Conservation (phyloP, 1,284 basidiomycete species). For the Coniophora puteana region DNA sequence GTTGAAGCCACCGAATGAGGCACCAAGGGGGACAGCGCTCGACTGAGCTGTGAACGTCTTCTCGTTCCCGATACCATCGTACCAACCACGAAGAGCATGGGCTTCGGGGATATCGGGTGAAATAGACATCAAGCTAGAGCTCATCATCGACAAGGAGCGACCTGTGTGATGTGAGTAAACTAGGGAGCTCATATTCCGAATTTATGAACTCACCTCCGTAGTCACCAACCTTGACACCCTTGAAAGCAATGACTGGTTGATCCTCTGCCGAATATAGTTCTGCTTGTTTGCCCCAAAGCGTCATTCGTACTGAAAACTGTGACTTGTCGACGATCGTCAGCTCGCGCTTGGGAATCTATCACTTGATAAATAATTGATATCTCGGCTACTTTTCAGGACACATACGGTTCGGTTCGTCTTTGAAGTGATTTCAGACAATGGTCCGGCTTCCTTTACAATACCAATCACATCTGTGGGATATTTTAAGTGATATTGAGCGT, state of each 20-base stretch:
- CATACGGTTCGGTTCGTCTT: constrained; percentile 70
- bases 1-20: constrained; percentile 49
- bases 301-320: constrained; percentile 78
- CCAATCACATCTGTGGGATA: constrained; percentile 73
- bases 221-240: constrained; percentile 93
- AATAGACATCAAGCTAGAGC: constrained; percentile 69
- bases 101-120: constrained; percentile 91
- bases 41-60: constrained; percentile 72
- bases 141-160: constrained; percentile 73
- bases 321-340: constrained; percentile 87
- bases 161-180: constrained; percentile 37
- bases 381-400: constrained; percentile 5
- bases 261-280: constrained; percentile 67
- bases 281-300: constrained; percentile 96
- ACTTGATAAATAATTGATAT: constrained; percentile 8
- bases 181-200: neutral
- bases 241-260: constrained; percentile 85
- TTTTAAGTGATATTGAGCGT: constrained; percentile 19
- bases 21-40: constrained; percentile 36
- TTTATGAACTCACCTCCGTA: constrained; percentile 65
- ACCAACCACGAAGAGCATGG: constrained; percentile 90
- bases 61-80: constrained; percentile 63
- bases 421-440: constrained; percentile 67
- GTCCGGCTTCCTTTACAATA: constrained; percentile 77
- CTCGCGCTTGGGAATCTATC: constrained; percentile 87